phyloP scores from a whole-genome alignment of 2,329 filamentous ascomycete species.

The Trichophyton rubrum region DNA sequence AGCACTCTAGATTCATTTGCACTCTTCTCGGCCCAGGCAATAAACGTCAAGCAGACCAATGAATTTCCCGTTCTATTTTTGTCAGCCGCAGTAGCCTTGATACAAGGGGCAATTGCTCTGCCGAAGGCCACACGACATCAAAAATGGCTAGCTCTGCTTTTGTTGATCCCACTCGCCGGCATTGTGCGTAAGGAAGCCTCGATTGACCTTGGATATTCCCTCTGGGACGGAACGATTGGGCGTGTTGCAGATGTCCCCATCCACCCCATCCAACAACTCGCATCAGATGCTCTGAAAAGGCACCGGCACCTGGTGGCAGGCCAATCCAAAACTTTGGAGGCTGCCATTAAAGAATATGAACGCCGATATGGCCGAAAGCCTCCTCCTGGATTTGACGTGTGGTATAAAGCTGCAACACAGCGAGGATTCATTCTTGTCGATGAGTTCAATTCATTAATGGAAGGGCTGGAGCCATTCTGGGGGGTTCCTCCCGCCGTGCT shows the following conservation, averaged over 20 bases:
- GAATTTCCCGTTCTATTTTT: conserved; percentile 1
- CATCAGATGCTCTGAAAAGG: not conserved
- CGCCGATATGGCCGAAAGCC: conserved; percentile 5
- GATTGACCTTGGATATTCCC: not conserved
- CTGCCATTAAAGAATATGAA: conserved; percentile 2
- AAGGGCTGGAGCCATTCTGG: conserved; percentile 6
- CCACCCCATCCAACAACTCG: conserved; percentile 5
- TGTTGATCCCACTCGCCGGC: not conserved
- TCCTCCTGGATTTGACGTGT: conserved; percentile 5
- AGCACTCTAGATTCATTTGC: conserved; percentile 4
- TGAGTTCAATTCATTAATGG: conserved; percentile 6
- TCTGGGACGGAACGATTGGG: conserved; percentile 1
- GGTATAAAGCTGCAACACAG: conserved; percentile 3
- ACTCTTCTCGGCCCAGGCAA: not conserved
- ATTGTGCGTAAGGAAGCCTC: not conserved
- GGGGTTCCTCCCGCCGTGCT: conserved; percentile 7
- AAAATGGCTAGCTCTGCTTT: not conserved
- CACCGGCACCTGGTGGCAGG: not conserved
- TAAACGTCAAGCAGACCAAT: not conserved
- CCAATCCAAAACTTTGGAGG: conserved; percentile 3
- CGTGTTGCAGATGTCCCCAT: not conserved
- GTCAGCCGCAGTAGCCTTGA: not conserved
- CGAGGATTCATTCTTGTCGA: conserved; percentile 1
- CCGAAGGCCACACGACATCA: not conserved
- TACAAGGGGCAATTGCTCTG: not conserved